Evolutionary conservation across 2,329 filamentous ascomycete genomes (phyloP), one percentile per base, ranked within the genome.

Genomic region (Phialemoniopsis sp.): DNA sequence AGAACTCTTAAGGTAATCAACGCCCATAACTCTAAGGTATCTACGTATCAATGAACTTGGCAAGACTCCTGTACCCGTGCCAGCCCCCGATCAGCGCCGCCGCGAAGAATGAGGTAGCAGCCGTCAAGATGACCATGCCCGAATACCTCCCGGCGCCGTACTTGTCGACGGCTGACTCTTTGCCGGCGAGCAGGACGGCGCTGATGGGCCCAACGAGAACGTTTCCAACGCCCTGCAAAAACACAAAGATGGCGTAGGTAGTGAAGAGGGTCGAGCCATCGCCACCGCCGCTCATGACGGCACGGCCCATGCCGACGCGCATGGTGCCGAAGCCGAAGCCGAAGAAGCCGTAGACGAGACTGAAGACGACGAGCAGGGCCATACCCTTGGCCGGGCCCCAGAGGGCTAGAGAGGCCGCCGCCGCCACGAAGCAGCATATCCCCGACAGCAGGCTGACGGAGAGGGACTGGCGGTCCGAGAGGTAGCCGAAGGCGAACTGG

Each of bases 321-420:
- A 69, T 74, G 3, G 70, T 63, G 21, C 61, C 69, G 44, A 72
- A 78, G 0, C 69, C 72, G 16, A 68, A 65, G 0, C 68, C 71
- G 41, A 78, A 79, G 58, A 78, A 77, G 5, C 76, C 76, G 49
- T 73, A 80, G 0, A 67, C 56, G 3, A 76, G 49, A 3, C 67
- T 63, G 48, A 79, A 80, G 1, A 68, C 41, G 1, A 71, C 56
- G 1, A 80, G 58, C 2, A 70, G 47, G 1, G 60, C 61, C 3
- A 73, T 54, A 1, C 64, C 60, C 4, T 61, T 59, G 8, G 67
- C 66, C 9, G 76, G 46, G 4, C 73, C 72, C 77, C 76, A 79
- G 8, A 78, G 55, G 0, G 73, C 55, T 28, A 80, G 61, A 0
- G 65, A 65, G 1, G 72, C 65, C 2, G 70, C 44, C 0, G 67